phyloP scores from a whole-genome alignment of 78 protist genomes.

The Speleostelium caveatum region DNA sequence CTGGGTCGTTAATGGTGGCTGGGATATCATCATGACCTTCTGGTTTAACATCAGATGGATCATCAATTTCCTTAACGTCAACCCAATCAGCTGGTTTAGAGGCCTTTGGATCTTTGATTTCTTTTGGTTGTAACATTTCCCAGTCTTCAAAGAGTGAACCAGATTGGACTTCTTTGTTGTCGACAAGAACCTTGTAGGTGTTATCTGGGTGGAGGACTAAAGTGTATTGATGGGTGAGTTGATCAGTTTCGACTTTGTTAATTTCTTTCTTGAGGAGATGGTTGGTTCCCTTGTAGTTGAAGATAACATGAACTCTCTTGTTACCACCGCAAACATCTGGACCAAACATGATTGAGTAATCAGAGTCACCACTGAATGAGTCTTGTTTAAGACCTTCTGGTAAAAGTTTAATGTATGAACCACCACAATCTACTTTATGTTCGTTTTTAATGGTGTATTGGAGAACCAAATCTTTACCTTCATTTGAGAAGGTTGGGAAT shows the following conservation, averaged over 20 bases:
- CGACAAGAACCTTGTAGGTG: conserved; percentile 95
- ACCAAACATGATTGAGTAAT: conserved; percentile 96
- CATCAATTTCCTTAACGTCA: conserved; percentile 91
- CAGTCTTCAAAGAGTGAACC: conserved; percentile 95
- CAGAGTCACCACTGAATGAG: conserved; percentile 91
- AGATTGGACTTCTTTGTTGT: conserved; percentile 86
- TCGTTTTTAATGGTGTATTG: conserved; percentile 96
- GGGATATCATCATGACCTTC: conserved; percentile 92
- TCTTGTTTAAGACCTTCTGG: conserved; percentile 81
- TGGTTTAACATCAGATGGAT: conserved; percentile 96
- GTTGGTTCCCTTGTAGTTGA: conserved; percentile 94
- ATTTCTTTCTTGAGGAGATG: conserved; percentile 87
- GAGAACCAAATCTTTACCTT: conserved; percentile 90
- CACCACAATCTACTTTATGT: conserved; percentile 96
- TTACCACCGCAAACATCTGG: conserved; percentile 96
- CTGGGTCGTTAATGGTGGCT: conserved; percentile 93
- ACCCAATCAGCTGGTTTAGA: conserved; percentile 98
- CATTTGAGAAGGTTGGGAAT: conserved; percentile 84
- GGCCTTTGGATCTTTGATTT: conserved; percentile 94
- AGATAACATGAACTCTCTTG: conserved; percentile 92
- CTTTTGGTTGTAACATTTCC: conserved; percentile 91
- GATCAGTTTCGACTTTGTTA: conserved; percentile 87
- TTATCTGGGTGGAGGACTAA: conserved; percentile 95
- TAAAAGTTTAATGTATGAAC: conserved; percentile 97
- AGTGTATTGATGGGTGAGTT: conserved; percentile 98